Evolutionary conservation across 2,329 filamentous ascomycete species (phyloP).

Genomic region (Xenosphaeropsis pyriputrescens): DNA sequence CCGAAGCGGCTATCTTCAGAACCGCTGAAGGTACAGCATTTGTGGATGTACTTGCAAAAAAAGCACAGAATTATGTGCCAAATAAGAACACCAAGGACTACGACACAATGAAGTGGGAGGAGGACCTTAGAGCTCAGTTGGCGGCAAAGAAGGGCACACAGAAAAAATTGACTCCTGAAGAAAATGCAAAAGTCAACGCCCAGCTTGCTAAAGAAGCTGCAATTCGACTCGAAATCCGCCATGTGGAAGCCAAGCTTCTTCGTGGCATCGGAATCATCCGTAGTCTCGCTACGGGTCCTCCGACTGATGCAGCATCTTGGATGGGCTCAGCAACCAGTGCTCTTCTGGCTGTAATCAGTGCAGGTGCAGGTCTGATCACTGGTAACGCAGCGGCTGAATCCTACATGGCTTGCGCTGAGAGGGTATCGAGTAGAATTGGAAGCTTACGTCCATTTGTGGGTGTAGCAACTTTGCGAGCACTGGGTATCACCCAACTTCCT

Average conservation of each 20-base stretch:
- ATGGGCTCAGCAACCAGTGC: conserved; percentile 67
- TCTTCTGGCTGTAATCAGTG: conserved; percentile 60
- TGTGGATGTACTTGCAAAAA: conserved; percentile 80
- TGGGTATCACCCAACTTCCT: conserved; percentile 59
- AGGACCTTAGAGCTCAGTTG: conserved; percentile 73
- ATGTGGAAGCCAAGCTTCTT: conserved; percentile 54
- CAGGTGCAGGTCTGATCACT: conserved; percentile 68
- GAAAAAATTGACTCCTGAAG: conserved; percentile 82
- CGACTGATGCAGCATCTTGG: conserved; percentile 81
- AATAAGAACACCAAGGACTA: conserved; percentile 93
- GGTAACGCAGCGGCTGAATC: conserved; percentile 65
- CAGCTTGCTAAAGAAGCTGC: conserved; percentile 77
- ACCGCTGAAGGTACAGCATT: conserved; percentile 82
- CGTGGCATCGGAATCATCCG: conserved; percentile 78
- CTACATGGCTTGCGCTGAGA: conserved; percentile 67
- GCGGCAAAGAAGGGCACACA: conserved; percentile 87
- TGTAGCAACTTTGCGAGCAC: conserved; percentile 68
- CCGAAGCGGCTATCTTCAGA: conserved; percentile 84
- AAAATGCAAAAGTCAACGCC: conserved; percentile 78
- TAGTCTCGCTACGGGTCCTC: conserved; percentile 70
- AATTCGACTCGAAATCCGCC: conserved; percentile 60
- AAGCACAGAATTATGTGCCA: conserved; percentile 51
- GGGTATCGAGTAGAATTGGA: conserved; percentile 61
- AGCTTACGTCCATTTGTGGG: conserved; percentile 71
- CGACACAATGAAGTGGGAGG: conserved; percentile 93